Base-by-base conservation (phyloP, 2,329 filamentous ascomycete genomes). In the Colletotrichum tofieldiae region DNA sequence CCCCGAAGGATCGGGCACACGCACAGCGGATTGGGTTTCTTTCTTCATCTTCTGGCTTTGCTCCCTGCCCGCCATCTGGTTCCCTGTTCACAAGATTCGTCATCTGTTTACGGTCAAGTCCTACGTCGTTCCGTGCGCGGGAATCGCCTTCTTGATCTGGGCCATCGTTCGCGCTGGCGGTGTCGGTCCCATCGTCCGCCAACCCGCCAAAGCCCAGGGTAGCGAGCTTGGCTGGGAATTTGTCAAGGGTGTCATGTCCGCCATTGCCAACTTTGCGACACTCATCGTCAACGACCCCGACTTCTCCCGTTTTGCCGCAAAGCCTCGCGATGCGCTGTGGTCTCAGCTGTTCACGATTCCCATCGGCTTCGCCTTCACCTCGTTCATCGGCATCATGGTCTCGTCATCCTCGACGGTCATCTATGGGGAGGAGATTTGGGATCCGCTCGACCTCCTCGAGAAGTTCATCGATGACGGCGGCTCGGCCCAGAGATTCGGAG, bases 81-180 rank as follows among this genome's bases (percentile, higher is more conserved):
- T 96, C 76, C 94, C 94, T 0, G 94, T 97, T 1, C 93, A 97
- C 82, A 90, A 96, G 83, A 92, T 97, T 77, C 91, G 95, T 56
- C 95, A 98, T 80, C 85, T 98, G 5, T 98, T 98, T 83, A 98
- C 95, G 0, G 93, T 94, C 78, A 98, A 98, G 84, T 91, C 95
- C 0, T 93, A 91, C 78, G 90, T 97, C 72, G 95, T 96, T 0
- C 95, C 95, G 0, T 87, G 88, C 47, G 94, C 94, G n/a, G 95
- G 93, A 62, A 86, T 98, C 61, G 91, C 93, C 18, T 96, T 96
- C 81, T 93, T 98, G 81, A 92, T 94, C 78, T 98, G 95, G 95
- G 90, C 94, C 2, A 87, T 97, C 35, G 91, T 94, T 45, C 90
- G 93, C 35, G 95, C 95, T 39, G 90, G 94, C 54, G 95, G 95